A percentile compares a stretch with the other conserved stretches of the same genome.
phyloP scores from a whole-genome alignment of 441 rosid species.

The Bocquillonia castaneifolia region DNA sequence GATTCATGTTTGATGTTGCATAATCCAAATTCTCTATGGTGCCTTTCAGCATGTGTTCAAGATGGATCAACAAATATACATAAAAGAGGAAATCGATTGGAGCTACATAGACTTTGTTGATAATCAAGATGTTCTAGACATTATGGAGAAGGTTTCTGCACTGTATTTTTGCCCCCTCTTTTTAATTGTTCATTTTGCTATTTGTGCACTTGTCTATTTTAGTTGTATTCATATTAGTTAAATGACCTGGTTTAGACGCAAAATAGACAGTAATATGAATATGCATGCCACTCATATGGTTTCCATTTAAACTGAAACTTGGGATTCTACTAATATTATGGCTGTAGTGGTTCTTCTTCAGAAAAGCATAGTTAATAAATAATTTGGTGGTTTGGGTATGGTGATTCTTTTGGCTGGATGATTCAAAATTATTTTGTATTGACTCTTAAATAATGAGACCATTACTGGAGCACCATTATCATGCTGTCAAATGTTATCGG shows the following conservation, averaged over 20 bases:
- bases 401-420: neutral
- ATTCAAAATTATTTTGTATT: neutral
- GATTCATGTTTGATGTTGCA: slow-evolving; percentile 18
- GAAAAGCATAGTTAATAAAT: neutral
- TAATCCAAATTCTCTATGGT: slow-evolving; percentile 12
- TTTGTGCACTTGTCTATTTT: neutral
- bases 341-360: too few species aligned
- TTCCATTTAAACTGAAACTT: neutral
- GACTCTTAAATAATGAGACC: neutral
- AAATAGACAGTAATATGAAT: too few species aligned
- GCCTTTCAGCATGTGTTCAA: slow-evolving; percentile 85
- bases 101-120: slow-evolving; percentile 89
- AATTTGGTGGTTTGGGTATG: neutral
- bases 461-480: neutral
- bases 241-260: neutral
- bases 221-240: neutral
- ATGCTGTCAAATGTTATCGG: neutral
- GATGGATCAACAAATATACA: slow-evolving; percentile 90
- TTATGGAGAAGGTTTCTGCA: slow-evolving; percentile 74
- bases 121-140: slow-evolving; percentile 91
- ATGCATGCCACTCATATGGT: neutral
- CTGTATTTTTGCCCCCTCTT: neutral
- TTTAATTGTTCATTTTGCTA: neutral
- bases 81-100: slow-evolving; percentile 86
- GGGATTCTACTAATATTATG: neutral